Conservation (phyloP, 2,329 filamentous ascomycete species). For the Phaeosphaeria sp. region DNA sequence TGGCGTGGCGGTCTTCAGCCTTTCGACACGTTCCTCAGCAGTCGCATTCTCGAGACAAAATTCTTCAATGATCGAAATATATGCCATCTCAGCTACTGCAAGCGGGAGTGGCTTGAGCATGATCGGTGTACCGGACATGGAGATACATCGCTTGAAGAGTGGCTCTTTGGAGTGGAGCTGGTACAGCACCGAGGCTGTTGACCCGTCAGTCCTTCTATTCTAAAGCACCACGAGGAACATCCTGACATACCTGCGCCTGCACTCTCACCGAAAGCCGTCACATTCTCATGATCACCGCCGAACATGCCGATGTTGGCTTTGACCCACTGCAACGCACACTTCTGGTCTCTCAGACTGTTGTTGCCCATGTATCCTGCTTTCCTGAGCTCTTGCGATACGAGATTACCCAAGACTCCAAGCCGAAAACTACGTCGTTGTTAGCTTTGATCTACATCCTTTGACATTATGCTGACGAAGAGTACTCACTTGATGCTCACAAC, state of each 20-base stretch:
- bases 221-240: too few relatives aligned
- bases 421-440: constrained; percentile 17
- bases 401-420: constrained; percentile 25
- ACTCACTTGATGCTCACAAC: constrained; percentile 38
- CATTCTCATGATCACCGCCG: constrained; percentile 41
- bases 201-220: constrained; percentile 12
- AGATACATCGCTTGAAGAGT: constrained; percentile 29
- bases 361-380: constrained; percentile 45
- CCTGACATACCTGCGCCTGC: constrained; percentile 52
- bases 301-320: constrained; percentile 40
- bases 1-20: constrained; percentile 45
- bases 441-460: not conserved
- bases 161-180: constrained; percentile 27
- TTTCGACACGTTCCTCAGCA: constrained; percentile 47
- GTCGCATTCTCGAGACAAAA: constrained; percentile 46
- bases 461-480: not conserved
- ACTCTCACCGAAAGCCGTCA: constrained; percentile 53
- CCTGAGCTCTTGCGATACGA: constrained; percentile 56
- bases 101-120: constrained; percentile 48
- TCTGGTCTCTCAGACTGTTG: constrained; percentile 39
- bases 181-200: constrained; percentile 19
- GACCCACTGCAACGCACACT: constrained; percentile 45
- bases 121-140: constrained; percentile 41
- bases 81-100: constrained; percentile 49
- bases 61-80: constrained; percentile 46